Conservation (phyloP, 2,329 filamentous ascomycete genomes). For the Stemphylium vesicarium region DNA sequence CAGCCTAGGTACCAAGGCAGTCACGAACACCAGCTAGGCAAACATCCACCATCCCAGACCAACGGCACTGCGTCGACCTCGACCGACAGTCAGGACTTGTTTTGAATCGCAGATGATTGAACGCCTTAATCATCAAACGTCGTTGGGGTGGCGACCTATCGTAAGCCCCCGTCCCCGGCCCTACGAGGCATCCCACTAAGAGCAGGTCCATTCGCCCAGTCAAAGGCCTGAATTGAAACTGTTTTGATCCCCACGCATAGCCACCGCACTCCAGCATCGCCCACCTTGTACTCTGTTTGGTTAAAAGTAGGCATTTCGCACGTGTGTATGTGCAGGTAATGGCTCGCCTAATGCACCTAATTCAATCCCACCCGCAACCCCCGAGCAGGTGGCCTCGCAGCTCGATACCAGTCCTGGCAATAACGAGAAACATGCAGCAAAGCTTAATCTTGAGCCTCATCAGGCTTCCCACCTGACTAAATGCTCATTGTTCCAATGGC, state of each 20-base stretch:
- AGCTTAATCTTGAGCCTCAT: constrained; percentile 25
- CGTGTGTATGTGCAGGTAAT: constrained; percentile 2
- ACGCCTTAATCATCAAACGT: constrained; percentile 6
- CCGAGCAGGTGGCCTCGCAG: constrained; percentile 14
- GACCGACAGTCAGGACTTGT: background rate
- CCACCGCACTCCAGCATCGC: constrained; percentile 11
- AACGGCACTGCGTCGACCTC: background rate
- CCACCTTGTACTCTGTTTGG: constrained; percentile 4
- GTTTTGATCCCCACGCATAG: constrained; percentile 9
- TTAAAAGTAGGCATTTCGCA: background rate
- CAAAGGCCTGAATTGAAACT: background rate
- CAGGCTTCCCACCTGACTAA: constrained; percentile 16
- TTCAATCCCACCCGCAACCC: background rate
- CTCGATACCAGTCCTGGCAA: constrained; percentile 17
- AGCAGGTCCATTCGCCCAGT: constrained; percentile 1
- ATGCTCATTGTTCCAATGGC: constrained; percentile 14
- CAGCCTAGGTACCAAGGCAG: constrained; percentile 1
- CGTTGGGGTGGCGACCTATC: constrained; percentile 13
- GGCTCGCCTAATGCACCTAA: constrained; percentile 16
- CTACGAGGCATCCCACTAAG: constrained; percentile 13
- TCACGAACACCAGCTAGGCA: constrained; percentile 3
- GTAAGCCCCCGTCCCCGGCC: constrained; percentile 12
- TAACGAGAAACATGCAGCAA: constrained; percentile 10
- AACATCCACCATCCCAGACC: background rate
- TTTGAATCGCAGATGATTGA: constrained; percentile 1